Percentiles rank a stretch among this genome's conserved stretches.
These are phyloP conservation scores for Diaporthe vaccinii DNA, from an alignment of 2,329 filamentous ascomycete genomes.

Conservation along the genomic window DNA sequence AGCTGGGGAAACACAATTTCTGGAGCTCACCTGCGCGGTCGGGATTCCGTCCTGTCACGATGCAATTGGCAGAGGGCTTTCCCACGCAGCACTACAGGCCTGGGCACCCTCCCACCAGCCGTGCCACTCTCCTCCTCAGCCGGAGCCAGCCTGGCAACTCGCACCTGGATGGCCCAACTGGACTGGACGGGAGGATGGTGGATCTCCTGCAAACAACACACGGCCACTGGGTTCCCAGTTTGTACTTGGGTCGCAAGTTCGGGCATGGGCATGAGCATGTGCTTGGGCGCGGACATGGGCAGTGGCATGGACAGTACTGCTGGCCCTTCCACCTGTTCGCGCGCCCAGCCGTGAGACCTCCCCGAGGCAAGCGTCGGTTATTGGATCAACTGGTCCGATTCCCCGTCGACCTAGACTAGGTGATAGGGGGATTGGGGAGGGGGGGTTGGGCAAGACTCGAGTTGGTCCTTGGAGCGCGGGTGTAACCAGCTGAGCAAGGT, in stretches of 20 bases:
- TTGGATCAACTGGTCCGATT: slow-evolving; percentile 29
- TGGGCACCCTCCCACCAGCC: slow-evolving; percentile 10
- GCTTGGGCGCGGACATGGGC: slow-evolving; percentile 16
- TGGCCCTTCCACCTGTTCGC: slow-evolving; percentile 39
- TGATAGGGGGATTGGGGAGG: slow-evolving; percentile 3
- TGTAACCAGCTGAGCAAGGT: slow-evolving; percentile 32
- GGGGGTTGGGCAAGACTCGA: slow-evolving; percentile 27
- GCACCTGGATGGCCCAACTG: slow-evolving; percentile 18
- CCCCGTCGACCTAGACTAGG: slow-evolving; percentile 25
- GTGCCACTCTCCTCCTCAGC: slow-evolving; percentile 18
- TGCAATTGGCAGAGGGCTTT: slow-evolving; percentile 31
- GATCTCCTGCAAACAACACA: slow-evolving; percentile 34
- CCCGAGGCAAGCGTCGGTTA: slow-evolving; percentile 33
- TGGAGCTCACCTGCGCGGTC: slow-evolving; percentile 6
- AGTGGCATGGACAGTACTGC: slow-evolving; percentile 18
- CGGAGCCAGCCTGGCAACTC: slow-evolving; percentile 13
- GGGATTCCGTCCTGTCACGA: slow-evolving; percentile 37
- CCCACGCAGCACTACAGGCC: neutral
- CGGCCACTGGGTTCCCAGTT: slow-evolving; percentile 9
- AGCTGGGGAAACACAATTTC: neutral
- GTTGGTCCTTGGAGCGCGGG: slow-evolving; percentile 13
- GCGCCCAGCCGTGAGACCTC: slow-evolving; percentile 30
- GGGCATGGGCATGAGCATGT: slow-evolving; percentile 30
- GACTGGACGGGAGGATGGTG: neutral
- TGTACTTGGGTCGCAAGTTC: slow-evolving; percentile 26